Evolutionary conservation across 2,329 filamentous ascomycete genomes (phyloP), one percentile per base, ranked within the genome.

Genomic region (Penicillium sp.): DNA sequence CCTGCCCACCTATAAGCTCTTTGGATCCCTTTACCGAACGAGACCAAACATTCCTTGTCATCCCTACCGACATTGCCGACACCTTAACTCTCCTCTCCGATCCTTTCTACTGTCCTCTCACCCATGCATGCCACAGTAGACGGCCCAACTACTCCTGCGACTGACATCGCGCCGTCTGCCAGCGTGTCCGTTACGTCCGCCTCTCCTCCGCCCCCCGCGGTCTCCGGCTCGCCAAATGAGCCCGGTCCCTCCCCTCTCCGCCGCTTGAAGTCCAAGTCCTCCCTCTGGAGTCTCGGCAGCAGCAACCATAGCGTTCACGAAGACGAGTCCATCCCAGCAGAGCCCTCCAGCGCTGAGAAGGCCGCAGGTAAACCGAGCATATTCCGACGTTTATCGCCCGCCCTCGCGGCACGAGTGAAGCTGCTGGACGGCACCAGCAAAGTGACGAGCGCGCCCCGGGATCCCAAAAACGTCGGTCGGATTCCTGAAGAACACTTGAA

Each of bases 401-500:
- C 75, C 20, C 68, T 79, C 11, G 77, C 76, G 10, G 77, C 77
- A 50, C 75, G 77, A 49, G 75, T 79, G 55, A 79, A 78, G 60
- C 61, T 76, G 31, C 67, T 79, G 22, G 76, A 78, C 70, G 70
- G 75, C 35, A 75, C 69, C 55, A 69, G 64, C 54, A 75, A 74
- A 56, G 60, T 57, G 37, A 58, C 65, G 15, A 61, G 56, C 38
- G 63, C 62, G 8, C 60, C 59, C 41, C 72, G 70, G 38, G 69
- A 61, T 59, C 53, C 65, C 31, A 70, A 67, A 51, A 61, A 65
- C 8, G 69, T 79, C 52, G 77, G 77, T 63, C 74, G 74, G 54
- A 78, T 79, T 35, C 75, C 77, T 0, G 68, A 78, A 60, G 67
- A 75, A 49, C 76, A 78, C 6, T 62, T 79, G 37, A 76, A 77